Base-by-base conservation (phyloP, 139 green algal species). In the Chlorella sorokiniana region DNA sequence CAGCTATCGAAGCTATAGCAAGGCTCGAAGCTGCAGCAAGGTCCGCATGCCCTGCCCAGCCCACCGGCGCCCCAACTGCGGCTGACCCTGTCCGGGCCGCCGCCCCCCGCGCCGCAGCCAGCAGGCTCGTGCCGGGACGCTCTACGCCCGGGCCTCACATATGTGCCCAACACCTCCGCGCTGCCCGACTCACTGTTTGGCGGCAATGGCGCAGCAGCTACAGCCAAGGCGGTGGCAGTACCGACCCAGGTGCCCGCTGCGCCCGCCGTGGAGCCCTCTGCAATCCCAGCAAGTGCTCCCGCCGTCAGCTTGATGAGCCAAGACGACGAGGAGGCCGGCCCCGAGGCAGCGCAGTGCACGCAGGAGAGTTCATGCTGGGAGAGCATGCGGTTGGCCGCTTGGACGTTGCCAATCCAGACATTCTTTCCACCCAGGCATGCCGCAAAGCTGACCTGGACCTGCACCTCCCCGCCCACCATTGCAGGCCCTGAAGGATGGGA, bases 121-220 rank as follows among this genome's bases (percentile, higher is more conserved):
- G 87, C 94, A 98, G 85, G 95, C 95, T 4, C 78, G 94, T 0
- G 92, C 92, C n/a, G 94, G 93, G 52, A 97, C 93, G 22, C 75
- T 96, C 33, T 97, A 97, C 83, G 94, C 94, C 94, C 94, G 44
- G 94, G 93, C 23, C 81, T 95, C 31, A 93, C 82, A 52, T 97
- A 92, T 51, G 90, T 88, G 29, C 91, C 90, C 22, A 52, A 74
- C 79, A 22, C 29, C 83, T 37, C 27, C 67, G 42, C 45, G 8
- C 18, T 52, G 23, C 52, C 63, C 2, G 74, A 48, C 16, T 8
- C 61, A 23, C 0, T 10, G 9, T 67, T 38, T 40, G 45, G 48
- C 35, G 40, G 71, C 77, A 79, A 69, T 33, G 74, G 44, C 18
- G 56, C 37, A 2, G 68, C 63, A 0, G 59, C 42, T 2, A 45